phyloP scores from a whole-genome alignment of 768 basidiomycete genomes.

The Amyloporia xantha region DNA sequence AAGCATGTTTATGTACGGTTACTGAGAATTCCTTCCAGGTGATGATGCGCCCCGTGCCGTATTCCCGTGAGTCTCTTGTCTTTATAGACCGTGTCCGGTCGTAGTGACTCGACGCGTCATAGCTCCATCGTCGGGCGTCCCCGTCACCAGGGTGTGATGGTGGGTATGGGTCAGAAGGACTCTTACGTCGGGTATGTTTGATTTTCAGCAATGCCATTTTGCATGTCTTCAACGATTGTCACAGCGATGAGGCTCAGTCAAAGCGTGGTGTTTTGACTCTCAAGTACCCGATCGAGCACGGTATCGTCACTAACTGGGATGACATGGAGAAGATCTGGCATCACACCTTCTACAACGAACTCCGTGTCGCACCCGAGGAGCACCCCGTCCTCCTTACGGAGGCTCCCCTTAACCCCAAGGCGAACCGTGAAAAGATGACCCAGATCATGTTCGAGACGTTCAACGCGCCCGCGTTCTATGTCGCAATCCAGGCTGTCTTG shows the following conservation, averaged over 20 bases:
- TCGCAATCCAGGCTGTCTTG: conserved; percentile 86
- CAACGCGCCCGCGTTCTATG: conserved; percentile 90
- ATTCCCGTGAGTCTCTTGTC: conserved; percentile 65
- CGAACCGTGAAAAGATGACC: conserved; percentile 90
- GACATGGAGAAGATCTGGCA: conserved; percentile 76
- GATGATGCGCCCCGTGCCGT: conserved; percentile 98
- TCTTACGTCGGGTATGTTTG: conserved; percentile 63
- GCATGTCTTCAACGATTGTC: neutral
- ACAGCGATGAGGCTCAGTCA: conserved; percentile 66
- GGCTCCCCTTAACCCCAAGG: conserved; percentile 89
- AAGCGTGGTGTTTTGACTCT: conserved; percentile 69
- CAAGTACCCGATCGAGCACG: conserved; percentile 67
- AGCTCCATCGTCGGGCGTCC: conserved; percentile 68
- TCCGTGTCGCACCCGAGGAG: conserved; percentile 89
- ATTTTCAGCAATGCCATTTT: too few species aligned
- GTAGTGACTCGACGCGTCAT: neutral
- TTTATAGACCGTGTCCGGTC: neutral
- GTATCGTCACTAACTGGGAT: conserved; percentile 72
- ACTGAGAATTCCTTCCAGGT: conserved; percentile 36
- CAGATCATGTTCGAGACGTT: conserved; percentile 98
- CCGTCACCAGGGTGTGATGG: conserved; percentile 71
- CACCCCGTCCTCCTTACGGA: conserved; percentile 90
- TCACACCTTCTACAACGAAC: conserved; percentile 84
- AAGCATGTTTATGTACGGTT: neutral
- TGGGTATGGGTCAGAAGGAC: conserved; percentile 75